These are phyloP conservation scores for Tilletia caries DNA, from an alignment of 1,284 basidiomycete genomes.

Conservation along the genomic window DNA sequence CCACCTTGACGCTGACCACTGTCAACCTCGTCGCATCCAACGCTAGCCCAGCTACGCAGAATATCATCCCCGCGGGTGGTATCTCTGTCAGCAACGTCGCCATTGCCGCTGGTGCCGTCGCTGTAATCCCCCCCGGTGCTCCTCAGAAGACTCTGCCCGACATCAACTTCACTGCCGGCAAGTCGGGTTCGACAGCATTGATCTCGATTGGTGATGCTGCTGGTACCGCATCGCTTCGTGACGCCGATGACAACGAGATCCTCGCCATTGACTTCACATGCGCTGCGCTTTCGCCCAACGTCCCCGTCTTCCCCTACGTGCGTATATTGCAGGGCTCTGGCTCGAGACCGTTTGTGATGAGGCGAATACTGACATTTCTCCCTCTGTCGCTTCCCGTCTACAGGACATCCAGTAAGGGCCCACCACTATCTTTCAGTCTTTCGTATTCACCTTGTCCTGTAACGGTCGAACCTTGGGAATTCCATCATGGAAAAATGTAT, in stretches of 20 bases:
- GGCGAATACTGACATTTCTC: too few relatives aligned
- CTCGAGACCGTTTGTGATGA: too few relatives aligned
- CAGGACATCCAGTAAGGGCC: too few relatives aligned
- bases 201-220: slow-evolving; percentile 5
- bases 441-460: too few relatives aligned
- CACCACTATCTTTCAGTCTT: too few relatives aligned
- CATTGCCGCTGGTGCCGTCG: neutral
- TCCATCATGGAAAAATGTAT: too few relatives aligned
- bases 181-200: slow-evolving; percentile 6
- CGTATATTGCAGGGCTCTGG: too few relatives aligned
- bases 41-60: neutral
- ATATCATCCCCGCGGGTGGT: slow-evolving; percentile 6
- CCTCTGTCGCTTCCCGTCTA: too few relatives aligned
- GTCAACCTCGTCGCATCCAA: slow-evolving; percentile 1
- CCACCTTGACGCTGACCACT: neutral
- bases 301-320: slow-evolving; percentile 13
- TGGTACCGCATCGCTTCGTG: neutral
- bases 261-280: slow-evolving; percentile 7
- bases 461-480: too few relatives aligned
- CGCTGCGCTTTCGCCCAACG: neutral
- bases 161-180: slow-evolving; percentile 7
- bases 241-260: slow-evolving; percentile 6
- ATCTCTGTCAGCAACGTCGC: neutral
- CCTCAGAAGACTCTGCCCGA: neutral
- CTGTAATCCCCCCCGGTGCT: neutral